Base-by-base conservation (phyloP, 208 protist species). In the Leptomonas seymouri region DNA sequence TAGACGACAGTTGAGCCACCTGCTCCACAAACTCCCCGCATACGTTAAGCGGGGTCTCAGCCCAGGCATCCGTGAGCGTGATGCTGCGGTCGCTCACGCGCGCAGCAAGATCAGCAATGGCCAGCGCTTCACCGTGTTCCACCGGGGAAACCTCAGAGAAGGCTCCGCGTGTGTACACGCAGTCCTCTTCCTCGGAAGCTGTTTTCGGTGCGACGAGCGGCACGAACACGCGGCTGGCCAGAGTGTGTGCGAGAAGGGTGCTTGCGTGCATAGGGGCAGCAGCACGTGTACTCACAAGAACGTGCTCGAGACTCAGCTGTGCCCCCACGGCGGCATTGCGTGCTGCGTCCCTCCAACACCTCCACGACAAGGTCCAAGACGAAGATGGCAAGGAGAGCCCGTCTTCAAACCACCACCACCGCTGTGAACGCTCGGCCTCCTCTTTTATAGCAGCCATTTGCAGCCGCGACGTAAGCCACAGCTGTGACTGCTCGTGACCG, bases 1-100 rank as follows among this genome's bases (percentile, higher is more conserved):
- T 50, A 4, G 64, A 58, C 2, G 71, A 71, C 14, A 77, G 44
- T n/a, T 31, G 20, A 1, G 71, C 63, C 12, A 57, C 71, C 21
- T 42, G 31, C 46, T 18, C 23, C 23, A 77, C 25, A 9, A 77
- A 60, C 0, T 61, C 31, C 0, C 21, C 20, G 16, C 56, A 48
- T 20, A 55, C 28, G 14, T 45, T 25, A 27, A 71, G 28, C 14
- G 71, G 71, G 3, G 59, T 65, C 30, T 55, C 3, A 0, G 25
- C 6, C 59, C 42, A 55, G 15, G 28, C 25, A 3, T 44, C 30
- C 20, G 44, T 30, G 12, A 39, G 30, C 6, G n/a, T 11, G 12
- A 65, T 44, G 7, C 20, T 55, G 46, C 59, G 45, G 3, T 12
- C 30, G 28, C 5, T 6, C 0, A 54, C 9, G 2, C 45, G 3